Evolutionary conservation across 805 yeast species (phyloP).

Genomic region (Pichia exigua): DNA sequence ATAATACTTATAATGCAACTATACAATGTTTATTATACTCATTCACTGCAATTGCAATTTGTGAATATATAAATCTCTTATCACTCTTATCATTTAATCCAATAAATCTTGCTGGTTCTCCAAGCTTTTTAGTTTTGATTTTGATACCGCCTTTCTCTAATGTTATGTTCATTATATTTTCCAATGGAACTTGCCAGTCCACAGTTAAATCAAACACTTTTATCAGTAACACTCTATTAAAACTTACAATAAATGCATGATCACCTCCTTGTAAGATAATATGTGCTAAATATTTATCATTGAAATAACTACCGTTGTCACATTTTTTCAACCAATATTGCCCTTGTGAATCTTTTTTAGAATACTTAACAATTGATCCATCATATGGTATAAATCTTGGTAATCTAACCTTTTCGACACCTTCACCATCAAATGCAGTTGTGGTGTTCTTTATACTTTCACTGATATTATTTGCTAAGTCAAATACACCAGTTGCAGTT

Average conservation of each 20-base stretch:
- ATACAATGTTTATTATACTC: conserved; percentile 55
- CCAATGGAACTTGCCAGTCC: conserved; percentile 67
- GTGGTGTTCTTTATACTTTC: conserved; percentile 93
- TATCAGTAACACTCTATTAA: conserved; percentile 59
- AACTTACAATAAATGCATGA: conserved; percentile 67
- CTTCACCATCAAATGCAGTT: conserved; percentile 75
- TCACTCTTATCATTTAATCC: conserved; percentile 67
- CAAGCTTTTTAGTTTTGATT: conserved; percentile 41
- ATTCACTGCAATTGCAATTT: conserved; percentile 72
- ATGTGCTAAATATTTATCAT: conserved; percentile 80
- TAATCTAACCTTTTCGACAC: conserved; percentile 69
- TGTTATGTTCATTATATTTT: conserved; percentile 59
- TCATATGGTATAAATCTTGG: conserved; percentile 72
- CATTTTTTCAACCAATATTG: conserved; percentile 83
- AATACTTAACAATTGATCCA: conserved; percentile 65
- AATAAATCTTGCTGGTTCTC: conserved; percentile 47
- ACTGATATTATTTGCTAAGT: conserved; percentile 83
- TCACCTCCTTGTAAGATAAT: conserved; percentile 76
- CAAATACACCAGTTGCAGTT: conserved; percentile 91
- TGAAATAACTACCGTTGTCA: conserved; percentile 68
- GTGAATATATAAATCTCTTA: conserved; percentile 57
- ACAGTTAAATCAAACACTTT: conserved; percentile 51
- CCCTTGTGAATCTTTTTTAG: conserved; percentile 84
- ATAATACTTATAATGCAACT: conserved; percentile 17
- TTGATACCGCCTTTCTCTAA: conserved; percentile 75